Evolutionary conservation across 1,284 basidiomycete genomes (phyloP), one percentile per base, ranked within the genome.

Genomic region (Cutaneotrichosporon arboriforme): DNA sequence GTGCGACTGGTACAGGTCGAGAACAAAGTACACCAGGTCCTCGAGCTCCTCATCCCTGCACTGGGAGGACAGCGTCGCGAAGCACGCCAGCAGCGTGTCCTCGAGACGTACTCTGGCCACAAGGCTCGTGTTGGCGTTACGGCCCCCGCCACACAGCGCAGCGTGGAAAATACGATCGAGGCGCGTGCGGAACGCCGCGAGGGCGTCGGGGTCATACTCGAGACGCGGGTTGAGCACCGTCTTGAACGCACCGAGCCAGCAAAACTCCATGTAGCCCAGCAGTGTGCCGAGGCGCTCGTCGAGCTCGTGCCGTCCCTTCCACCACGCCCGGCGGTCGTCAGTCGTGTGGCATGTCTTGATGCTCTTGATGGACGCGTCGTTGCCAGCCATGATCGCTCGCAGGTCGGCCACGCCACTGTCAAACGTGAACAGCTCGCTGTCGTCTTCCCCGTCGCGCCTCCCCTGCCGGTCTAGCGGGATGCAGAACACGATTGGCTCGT

Each of bases 171-270:
- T 79, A 51, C 80, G 83, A 59, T 90, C 87, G 26, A 96, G 76
- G 22, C 84, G 82, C 2, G 66, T 59, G 14, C 85, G 79, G 58
- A 96, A 80, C 14, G 81, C 77, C 0, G 74, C 65, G 26, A 87
- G 75, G 2, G 79, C 71, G 4, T 80, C 79, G 1, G 76, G 43
- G 4, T 80, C 75, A 15, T 81, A 65, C 36, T 75, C 70, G n/a
- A 75, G 73, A 1, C 80, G 79, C 26, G 81, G 80, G 61, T 80
- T 84, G 39, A 90, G 75, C 59, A 90, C 85, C 0, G 87, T 86
- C 88, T 97, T 97, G 82, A 97, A 97, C 20, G 87, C 91, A 1
- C 96, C 94, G 3, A 99, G 79, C 96, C 96, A 98, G 64, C 87
- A 90, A 65, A 88, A 90, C 70, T 98, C 94, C 35, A 99, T 85